A percentile compares a stretch with the other conserved stretches of the same genome.
Evolutionary conservation across 176 grass and related monocot genomes (phyloP).

Genomic region (Bolboschoenus planiculmis): DNA sequence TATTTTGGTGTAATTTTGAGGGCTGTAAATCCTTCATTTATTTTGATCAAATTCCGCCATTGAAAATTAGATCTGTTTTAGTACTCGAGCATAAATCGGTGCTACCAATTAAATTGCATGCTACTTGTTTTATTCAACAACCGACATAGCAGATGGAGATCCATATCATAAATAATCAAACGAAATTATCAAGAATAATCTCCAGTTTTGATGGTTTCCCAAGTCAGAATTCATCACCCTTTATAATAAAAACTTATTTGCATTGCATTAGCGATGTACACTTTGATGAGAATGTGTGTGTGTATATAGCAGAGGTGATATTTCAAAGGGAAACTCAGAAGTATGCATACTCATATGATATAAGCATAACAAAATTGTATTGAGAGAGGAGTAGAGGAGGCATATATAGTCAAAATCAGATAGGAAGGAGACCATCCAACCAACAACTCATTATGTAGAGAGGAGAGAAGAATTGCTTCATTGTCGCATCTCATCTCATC

Average conservation of each 20-base stretch:
- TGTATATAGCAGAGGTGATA: neutral
- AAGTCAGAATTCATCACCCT: too few species aligned
- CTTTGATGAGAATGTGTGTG: too few species aligned
- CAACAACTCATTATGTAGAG: conserved; percentile 8
- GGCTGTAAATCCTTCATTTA: too few species aligned
- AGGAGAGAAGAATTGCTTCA: neutral
- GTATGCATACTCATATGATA: too few species aligned
- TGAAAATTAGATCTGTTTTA: too few species aligned
- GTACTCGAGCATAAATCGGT: neutral
- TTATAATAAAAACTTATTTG: too few species aligned
- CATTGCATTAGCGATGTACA: too few species aligned
- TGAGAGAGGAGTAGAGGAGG: too few species aligned
- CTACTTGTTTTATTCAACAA: neutral
- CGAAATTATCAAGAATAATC: neutral
- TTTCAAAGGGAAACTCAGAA: neutral
- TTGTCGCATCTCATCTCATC: neutral
- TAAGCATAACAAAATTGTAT: too few species aligned
- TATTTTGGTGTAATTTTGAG: too few species aligned
- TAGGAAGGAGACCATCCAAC: conserved; percentile 8
- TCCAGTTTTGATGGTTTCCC: too few species aligned
- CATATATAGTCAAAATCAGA: conserved; percentile 13
- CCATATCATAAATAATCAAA: neutral
- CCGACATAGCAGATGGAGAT: neutral
- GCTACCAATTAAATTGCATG: neutral
- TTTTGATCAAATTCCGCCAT: too few species aligned